A percentile compares a stretch with the other conserved stretches of the same genome.
phyloP scores from a whole-genome alignment of 352 stramenopile species.

The Globisporangium okanoganense region DNA sequence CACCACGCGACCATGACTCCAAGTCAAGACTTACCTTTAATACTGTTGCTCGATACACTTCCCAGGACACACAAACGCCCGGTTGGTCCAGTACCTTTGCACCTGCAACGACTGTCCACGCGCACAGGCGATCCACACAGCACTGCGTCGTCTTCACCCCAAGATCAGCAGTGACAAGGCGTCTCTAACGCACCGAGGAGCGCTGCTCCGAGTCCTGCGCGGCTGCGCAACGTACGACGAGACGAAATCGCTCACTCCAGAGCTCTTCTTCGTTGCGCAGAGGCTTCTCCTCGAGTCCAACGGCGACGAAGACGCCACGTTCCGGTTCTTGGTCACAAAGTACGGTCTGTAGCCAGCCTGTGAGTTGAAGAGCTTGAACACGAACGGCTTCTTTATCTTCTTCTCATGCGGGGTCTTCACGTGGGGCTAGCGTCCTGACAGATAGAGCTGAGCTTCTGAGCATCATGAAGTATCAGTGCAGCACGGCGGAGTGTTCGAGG shows the following conservation, averaged over 20 bases:
- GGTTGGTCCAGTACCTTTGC: slow-evolving; percentile 40
- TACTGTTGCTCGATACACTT: neutral
- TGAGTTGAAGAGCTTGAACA: neutral
- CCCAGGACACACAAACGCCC: neutral
- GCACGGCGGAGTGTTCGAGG: neutral
- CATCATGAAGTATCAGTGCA: neutral
- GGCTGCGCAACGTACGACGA: slow-evolving; percentile 72
- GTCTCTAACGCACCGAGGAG: slow-evolving; percentile 7
- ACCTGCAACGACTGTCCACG: slow-evolving; percentile 59
- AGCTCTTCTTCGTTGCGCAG: slow-evolving; percentile 38
- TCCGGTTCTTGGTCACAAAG: slow-evolving; percentile 40
- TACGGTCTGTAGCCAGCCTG: neutral
- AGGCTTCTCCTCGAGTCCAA: slow-evolving; percentile 41
- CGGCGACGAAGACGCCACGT: slow-evolving; percentile 53
- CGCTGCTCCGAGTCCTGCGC: slow-evolving; percentile 49
- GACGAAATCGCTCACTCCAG: slow-evolving; percentile 38
- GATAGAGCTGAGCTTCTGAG: neutral
- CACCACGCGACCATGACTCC: neutral
- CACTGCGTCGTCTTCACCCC: slow-evolving; percentile 29
- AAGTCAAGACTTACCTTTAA: neutral
- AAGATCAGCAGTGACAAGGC: slow-evolving; percentile 18
- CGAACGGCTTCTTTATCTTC: neutral
- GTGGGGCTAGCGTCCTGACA: too few relatives aligned
- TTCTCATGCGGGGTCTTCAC: neutral
- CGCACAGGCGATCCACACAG: slow-evolving; percentile 38